Conservation (phyloP, 1,284 basidiomycete species). For the Coniferiporia sulphurascens region DNA sequence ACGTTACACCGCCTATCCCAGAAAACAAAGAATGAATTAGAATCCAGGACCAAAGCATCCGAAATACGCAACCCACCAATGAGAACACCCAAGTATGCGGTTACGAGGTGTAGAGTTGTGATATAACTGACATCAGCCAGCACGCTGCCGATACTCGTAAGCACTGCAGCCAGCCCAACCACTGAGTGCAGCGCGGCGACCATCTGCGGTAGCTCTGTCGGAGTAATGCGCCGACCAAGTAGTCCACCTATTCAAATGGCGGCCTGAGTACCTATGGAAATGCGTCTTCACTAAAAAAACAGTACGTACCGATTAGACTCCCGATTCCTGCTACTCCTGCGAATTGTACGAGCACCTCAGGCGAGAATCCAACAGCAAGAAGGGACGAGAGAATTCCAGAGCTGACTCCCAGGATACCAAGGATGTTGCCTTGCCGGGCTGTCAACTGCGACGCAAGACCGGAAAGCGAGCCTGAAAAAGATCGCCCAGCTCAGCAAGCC, state of each 20-base stretch:
- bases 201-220: slow-evolving; percentile 82
- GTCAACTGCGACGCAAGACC: slow-evolving; percentile 72
- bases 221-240: slow-evolving; percentile 76
- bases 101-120: slow-evolving; percentile 68
- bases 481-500: background rate
- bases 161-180: slow-evolving; percentile 79
- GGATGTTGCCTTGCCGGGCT: slow-evolving; percentile 76
- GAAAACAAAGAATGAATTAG: background rate
- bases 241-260: slow-evolving; percentile 31
- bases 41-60: slow-evolving; percentile 6
- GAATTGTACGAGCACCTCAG: slow-evolving; percentile 71
- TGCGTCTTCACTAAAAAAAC: background rate
- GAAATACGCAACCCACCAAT: slow-evolving; percentile 47
- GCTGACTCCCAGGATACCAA: slow-evolving; percentile 77
- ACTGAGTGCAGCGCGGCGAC: slow-evolving; percentile 73
- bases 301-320: slow-evolving; percentile 47
- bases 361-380: slow-evolving; percentile 74
- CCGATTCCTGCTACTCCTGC: slow-evolving; percentile 70
- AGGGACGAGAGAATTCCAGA: slow-evolving; percentile 77
- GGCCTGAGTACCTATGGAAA: background rate
- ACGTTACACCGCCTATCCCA: slow-evolving; percentile 58
- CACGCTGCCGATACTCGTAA: slow-evolving; percentile 79
- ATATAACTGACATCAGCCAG: slow-evolving; percentile 61
- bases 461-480: slow-evolving; percentile 57
- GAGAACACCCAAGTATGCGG: slow-evolving; percentile 80